Evolutionary conservation across 176 grass and related monocot species (phyloP), one percentile per base, ranked within the genome.

Genomic region (Guadua angustifolia): DNA sequence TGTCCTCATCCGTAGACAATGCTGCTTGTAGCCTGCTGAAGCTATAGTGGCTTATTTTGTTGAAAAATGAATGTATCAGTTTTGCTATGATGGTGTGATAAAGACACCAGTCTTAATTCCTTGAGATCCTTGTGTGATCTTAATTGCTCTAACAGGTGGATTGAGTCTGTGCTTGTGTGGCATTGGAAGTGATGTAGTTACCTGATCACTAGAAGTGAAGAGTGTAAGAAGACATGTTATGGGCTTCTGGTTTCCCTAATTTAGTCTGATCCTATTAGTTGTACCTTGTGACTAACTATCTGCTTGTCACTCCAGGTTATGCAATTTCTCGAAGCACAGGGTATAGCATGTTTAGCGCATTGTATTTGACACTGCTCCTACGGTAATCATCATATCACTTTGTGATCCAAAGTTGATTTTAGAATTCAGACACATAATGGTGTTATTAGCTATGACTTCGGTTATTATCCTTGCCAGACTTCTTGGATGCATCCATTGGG

Each of bases 401-500:
- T n/a, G 33, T 68, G 8, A 69, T 49, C 35, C 4, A 32, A 60
- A 69, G 51, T 88, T 82, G 24, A 81, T 9, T 78, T 40, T 18
- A 38, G 1, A 46, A 40, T 78, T 24, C 29, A 45, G 6, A 46
- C 47, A 32, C 35, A 14, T 7, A 32, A 11, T 83, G 49, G 79
- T 10, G 63, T 56, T 81, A 68, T 79, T 47, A 60, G 21, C 7
- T 81, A 69, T 83, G 38, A 69, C 96, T 99, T 65, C 67, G 96
- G 40, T 82, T 99, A 71, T 84, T 99, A 36, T 99, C 96, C 45
- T 99, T 99, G 71, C 96, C 96, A 65, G 96, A 99, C 26, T 99
- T 99, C 81, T 85, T 99, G 74, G 96, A 99, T 90, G 96, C 93
- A 53, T 99, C 96, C 17, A 99, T 99, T 75, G 93, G 96, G 79